Conservation (phyloP, 2,329 filamentous ascomycete species). For the Paraphoma sp. region DNA sequence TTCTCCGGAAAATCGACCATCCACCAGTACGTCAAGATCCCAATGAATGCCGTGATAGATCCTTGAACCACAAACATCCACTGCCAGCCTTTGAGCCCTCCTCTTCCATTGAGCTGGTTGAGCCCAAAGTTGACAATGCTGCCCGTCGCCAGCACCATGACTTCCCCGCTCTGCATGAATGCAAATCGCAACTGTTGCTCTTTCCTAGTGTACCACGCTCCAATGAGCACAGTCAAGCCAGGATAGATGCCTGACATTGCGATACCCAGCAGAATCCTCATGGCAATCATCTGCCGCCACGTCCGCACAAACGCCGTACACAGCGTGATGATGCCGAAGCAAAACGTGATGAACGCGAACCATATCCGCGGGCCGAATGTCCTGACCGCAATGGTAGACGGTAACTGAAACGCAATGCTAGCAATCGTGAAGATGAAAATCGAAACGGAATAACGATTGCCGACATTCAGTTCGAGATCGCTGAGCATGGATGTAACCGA, state of each 20-base stretch:
- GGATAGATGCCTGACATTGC: slow-evolving; percentile 59
- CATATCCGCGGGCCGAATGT: slow-evolving; percentile 69
- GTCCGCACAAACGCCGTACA: slow-evolving; percentile 71
- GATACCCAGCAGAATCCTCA: slow-evolving; percentile 71
- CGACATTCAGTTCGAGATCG: slow-evolving; percentile 67
- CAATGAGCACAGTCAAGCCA: slow-evolving; percentile 60
- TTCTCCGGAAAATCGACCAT: slow-evolving; percentile 74
- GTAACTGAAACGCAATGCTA: slow-evolving; percentile 71
- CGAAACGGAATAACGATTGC: slow-evolving; percentile 71
- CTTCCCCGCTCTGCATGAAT: slow-evolving; percentile 69
- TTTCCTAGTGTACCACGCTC: slow-evolving; percentile 68
- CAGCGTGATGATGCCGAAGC: slow-evolving; percentile 70
- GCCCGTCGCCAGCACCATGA: slow-evolving; percentile 70
- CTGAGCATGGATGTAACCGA: slow-evolving; percentile 72
- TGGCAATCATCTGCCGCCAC: slow-evolving; percentile 73
- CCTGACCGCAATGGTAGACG: slow-evolving; percentile 70
- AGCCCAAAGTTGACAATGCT: slow-evolving; percentile 72
- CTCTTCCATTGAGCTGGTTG: slow-evolving; percentile 66
- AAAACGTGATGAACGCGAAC: slow-evolving; percentile 66
- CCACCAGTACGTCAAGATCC: slow-evolving; percentile 70
- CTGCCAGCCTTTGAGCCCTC: slow-evolving; percentile 67
- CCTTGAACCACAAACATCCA: slow-evolving; percentile 76
- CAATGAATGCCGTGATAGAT: slow-evolving; percentile 63
- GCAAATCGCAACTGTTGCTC: slow-evolving; percentile 72
- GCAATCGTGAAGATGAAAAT: slow-evolving; percentile 78